A percentile compares a stretch with the other conserved stretches of the same genome.
phyloP scores from a whole-genome alignment of 2,329 filamentous ascomycete genomes.

The Cladorrhinum sp. region DNA sequence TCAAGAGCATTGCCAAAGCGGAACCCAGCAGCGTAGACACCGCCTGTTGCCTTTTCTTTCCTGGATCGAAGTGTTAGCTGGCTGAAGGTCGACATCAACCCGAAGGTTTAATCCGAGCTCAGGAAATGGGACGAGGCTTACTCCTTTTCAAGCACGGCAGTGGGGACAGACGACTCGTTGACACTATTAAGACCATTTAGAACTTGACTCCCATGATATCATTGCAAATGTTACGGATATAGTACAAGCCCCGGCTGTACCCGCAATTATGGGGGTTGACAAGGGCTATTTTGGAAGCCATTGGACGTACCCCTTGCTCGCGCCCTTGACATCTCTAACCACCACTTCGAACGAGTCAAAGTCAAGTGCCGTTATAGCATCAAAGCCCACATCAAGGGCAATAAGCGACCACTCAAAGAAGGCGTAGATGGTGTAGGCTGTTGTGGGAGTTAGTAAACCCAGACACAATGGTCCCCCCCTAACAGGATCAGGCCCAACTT shows the following conservation, averaged over 20 bases:
- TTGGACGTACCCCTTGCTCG: constrained; percentile 97
- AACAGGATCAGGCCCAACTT: constrained; percentile 25
- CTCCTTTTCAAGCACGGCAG: constrained; percentile 66
- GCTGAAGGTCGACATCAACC: constrained; percentile 6
- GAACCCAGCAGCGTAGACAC: constrained; percentile 69
- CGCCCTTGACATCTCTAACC: constrained; percentile 82
- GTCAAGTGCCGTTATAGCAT: constrained; percentile 89
- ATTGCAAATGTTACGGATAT: constrained; percentile 33
- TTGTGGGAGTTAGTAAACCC: constrained; percentile 5
- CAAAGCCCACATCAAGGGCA: constrained; percentile 92
- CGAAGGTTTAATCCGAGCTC: neutral
- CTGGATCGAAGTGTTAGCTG: constrained; percentile 41
- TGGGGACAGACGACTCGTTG: constrained; percentile 44
- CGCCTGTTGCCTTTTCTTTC: constrained; percentile 70
- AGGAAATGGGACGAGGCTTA: constrained; percentile 45
- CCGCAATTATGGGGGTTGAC: constrained; percentile 1
- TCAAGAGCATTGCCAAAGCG: constrained; percentile 73
- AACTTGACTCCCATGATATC: constrained; percentile 30
- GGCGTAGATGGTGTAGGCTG: constrained; percentile 94
- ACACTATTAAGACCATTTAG: constrained; percentile 47
- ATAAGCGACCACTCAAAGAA: constrained; percentile 98
- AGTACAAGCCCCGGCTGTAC: constrained; percentile 19
- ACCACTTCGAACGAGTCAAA: constrained; percentile 86
- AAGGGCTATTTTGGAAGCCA: constrained; percentile 80
- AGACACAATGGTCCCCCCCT: too few species aligned